Base-by-base conservation (phyloP, 2,329 filamentous ascomycete species). In the Beauveria pseudobassiana region DNA sequence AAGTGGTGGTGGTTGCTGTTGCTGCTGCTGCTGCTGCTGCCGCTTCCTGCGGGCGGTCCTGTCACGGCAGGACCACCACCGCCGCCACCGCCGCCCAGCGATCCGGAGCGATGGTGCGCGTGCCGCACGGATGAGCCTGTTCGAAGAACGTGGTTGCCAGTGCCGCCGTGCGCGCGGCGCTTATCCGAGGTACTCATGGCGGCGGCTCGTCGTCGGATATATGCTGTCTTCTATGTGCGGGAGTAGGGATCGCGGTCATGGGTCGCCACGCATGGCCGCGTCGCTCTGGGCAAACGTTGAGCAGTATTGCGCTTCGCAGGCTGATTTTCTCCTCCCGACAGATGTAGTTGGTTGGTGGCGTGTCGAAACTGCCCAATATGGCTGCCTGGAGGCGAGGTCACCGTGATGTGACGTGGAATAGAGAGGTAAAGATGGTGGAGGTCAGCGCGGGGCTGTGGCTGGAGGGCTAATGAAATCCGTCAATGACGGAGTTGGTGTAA, bases 161-260 rank as follows among this genome's bases (percentile, higher is more conserved):
- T 30, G 22, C 30, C 43, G 57, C 65, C 49, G 43, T 66, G 69
- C 60, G 69, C 72, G 64, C 78, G 77, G 67, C 78, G 77, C 71
- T 78, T 80, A 63, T 81, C 77, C 52, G 77, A 70, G 50, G 71
- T 66, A 64, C 73, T 76, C 77, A 79, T 79, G 55, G 63, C 52
- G 49, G 56, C 34, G 34, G 34, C 34, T 38, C 6, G 8, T 22
- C 34, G 24, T 53, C 28, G n/a, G 10, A 28, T 7, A 2, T 5
- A 45, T 26, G 40, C 42, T 45, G 38, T 58, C 48, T 34, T 38
- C 34, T 38, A 38, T 52, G 43, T 30, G 42, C 43, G 22, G 30
- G 42, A 38, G 38, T 8, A 42, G 57, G 57, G 28, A 20, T 43
- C 46, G 57, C 24, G 12, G 58, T 42, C 28, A 54, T 2, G 49